phyloP scores from a whole-genome alignment of 2,329 filamentous ascomycete species.

The Verticillium albo-atrum region DNA sequence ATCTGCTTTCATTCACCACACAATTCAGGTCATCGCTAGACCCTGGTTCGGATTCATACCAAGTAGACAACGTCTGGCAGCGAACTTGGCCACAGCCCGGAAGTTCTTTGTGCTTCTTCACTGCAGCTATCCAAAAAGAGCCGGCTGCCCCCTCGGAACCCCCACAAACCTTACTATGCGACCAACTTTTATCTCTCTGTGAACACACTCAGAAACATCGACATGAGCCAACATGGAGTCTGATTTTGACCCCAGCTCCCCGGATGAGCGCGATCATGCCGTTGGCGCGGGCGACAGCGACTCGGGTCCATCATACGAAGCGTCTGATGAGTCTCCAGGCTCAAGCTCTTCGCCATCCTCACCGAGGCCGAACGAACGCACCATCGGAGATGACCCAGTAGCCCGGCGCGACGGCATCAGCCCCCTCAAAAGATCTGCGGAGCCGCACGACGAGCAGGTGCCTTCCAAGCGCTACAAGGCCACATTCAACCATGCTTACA shows the following conservation, averaged over 20 bases:
- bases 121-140: too few relatives aligned
- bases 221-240: background rate
- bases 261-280: background rate
- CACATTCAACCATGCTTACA: constrained; percentile 39
- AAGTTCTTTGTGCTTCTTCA: too few relatives aligned
- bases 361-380: background rate
- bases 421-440: background rate
- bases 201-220: background rate
- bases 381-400: background rate
- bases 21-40: too few relatives aligned
- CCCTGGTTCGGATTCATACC: too few relatives aligned
- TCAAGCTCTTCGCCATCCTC: background rate
- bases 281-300: background rate
- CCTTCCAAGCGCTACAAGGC: constrained; percentile 43
- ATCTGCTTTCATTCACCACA: background rate
- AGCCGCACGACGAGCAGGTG: background rate
- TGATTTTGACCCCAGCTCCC: background rate
- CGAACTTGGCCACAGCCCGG: too few relatives aligned
- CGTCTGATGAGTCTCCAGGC: background rate
- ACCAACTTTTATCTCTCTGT: background rate
- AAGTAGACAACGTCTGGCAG: too few relatives aligned
- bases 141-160: too few relatives aligned
- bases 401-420: background rate
- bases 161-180: too few relatives aligned
- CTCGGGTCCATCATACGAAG: background rate